Conservation (phyloP, 2,329 filamentous ascomycete genomes). For the Microsporum canis region DNA sequence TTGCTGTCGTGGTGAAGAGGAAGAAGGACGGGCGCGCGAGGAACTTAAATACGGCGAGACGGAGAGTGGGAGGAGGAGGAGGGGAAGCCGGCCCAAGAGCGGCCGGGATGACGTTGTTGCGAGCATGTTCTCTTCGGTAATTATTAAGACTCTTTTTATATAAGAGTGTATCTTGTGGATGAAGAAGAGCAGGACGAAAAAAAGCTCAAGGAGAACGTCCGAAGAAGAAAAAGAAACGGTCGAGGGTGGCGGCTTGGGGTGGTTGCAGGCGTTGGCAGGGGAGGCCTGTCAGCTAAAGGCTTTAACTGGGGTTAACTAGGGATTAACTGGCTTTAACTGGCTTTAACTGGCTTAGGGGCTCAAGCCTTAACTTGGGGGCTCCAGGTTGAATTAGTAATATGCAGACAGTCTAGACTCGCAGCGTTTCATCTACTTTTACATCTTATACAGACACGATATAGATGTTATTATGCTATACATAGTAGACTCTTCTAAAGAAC, state of each 20-base stretch:
- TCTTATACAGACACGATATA: no score
- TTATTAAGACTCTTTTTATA: background rate
- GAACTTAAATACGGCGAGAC: slow-evolving; percentile 5
- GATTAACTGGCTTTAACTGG: no score
- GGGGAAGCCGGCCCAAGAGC: slow-evolving; percentile 5
- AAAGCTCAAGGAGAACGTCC: background rate
- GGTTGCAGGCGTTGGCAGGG: background rate
- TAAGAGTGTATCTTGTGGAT: no score
- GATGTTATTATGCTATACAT: no score
- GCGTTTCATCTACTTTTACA: no score
- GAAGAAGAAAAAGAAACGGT: background rate
- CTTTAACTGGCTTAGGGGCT: background rate
- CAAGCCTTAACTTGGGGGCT: background rate
- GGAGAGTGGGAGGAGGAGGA: slow-evolving; percentile 9
- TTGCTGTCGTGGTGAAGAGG: slow-evolving; percentile 10
- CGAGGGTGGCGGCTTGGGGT: background rate
- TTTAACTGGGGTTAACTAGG: background rate
- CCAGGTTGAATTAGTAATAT: background rate
- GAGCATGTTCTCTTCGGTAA: slow-evolving; percentile 3
- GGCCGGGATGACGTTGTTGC: slow-evolving; percentile 14
- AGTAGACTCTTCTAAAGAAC: no score
- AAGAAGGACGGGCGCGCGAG: slow-evolving; percentile 4
- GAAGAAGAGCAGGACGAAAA: background rate
- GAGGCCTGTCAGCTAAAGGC: background rate
- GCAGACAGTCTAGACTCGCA: background rate